A percentile compares a stretch with the other conserved stretches of the same genome.
Evolutionary conservation across 805 yeast genomes (phyloP).

Genomic region (Ogataea paraovalis): DNA sequence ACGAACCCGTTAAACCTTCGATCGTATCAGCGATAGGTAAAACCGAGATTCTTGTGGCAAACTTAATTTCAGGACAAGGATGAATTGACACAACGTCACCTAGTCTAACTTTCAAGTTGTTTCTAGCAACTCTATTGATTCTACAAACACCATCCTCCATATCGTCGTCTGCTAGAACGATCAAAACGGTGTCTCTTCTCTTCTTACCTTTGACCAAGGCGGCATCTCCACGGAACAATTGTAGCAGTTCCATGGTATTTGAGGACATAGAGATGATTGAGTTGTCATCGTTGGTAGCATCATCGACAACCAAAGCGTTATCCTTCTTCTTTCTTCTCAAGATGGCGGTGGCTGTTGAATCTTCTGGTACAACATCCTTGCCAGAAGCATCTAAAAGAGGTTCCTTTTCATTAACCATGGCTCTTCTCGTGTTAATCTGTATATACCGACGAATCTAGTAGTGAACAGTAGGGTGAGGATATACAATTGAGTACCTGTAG

Average conservation of each 20-base stretch:
- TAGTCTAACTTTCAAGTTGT: conserved; percentile 87
- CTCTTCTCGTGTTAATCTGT: background rate
- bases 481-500: background rate
- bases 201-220: conserved; percentile 96
- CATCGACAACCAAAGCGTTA: conserved; percentile 89
- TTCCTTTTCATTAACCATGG: conserved; percentile 32
- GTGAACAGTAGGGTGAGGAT: background rate
- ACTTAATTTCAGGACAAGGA: conserved; percentile 97
- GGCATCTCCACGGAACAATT: conserved; percentile 96
- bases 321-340: conserved; percentile 97
- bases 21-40: conserved; percentile 97
- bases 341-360: conserved; percentile 89
- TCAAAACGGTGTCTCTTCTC: conserved; percentile 94
- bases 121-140: conserved; percentile 92
- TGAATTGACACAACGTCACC: conserved; percentile 90
- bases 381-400: conserved; percentile 37
- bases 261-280: conserved; percentile 94
- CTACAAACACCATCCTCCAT: conserved; percentile 94
- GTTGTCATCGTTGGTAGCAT: conserved; percentile 95
- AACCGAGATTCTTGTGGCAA: conserved; percentile 90
- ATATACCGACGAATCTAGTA: background rate
- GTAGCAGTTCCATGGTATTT: conserved; percentile 89
- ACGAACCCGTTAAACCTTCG: conserved; percentile 94
- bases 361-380: conserved; percentile 31
- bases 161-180: conserved; percentile 94